These are phyloP conservation scores for Salix caprea DNA, from an alignment of 345 rosid genomes.

Conservation along the genomic window DNA sequence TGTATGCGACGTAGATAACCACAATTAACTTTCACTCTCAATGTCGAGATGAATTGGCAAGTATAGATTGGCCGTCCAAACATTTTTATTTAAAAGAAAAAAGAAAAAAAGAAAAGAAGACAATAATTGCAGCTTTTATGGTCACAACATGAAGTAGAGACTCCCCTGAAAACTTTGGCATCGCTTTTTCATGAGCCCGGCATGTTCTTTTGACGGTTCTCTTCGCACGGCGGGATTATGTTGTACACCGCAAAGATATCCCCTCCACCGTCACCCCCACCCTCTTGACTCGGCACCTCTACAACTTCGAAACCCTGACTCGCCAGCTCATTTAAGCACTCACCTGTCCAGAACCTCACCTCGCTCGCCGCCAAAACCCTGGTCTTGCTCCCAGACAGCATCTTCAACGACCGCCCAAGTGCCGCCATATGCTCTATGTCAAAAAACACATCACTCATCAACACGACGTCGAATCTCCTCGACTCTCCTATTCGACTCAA, in stretches of 20 bases:
- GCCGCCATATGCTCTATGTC: constrained; percentile 21
- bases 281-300: constrained; percentile 18
- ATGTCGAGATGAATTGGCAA: too few relatives aligned
- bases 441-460: constrained; percentile 41
- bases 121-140: too few relatives aligned
- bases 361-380: constrained; percentile 24
- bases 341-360: constrained; percentile 24
- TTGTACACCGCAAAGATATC: not conserved
- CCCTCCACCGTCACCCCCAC: not conserved
- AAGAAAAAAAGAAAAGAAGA: too few relatives aligned
- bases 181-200: too few relatives aligned
- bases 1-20: too few relatives aligned
- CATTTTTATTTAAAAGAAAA: too few relatives aligned
- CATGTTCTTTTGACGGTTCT: not conserved
- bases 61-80: too few relatives aligned
- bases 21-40: too few relatives aligned
- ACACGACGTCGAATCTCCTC: constrained; percentile 22
- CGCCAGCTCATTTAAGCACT: constrained; percentile 28
- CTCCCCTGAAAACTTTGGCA: too few relatives aligned
- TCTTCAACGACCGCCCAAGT: constrained; percentile 28
- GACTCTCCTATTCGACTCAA: not conserved
- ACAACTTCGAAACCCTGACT: constrained; percentile 23
- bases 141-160: too few relatives aligned
- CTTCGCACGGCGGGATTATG: not conserved
- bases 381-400: constrained; percentile 8